Conservation (phyloP, 257 asterid genomes). For the Solanum tarijense region DNA sequence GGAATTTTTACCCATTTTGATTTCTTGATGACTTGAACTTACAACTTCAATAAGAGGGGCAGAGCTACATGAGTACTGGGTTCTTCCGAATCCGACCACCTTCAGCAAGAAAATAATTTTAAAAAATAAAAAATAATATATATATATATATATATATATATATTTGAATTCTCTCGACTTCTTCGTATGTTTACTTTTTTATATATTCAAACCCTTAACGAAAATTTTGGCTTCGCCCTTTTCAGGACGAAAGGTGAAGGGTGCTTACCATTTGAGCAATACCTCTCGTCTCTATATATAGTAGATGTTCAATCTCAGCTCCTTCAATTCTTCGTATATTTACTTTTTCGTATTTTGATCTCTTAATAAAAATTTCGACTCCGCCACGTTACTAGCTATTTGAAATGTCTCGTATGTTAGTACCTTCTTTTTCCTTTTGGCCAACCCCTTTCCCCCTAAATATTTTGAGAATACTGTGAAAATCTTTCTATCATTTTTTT, state of each 20-base stretch:
- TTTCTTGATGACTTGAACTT: no score
- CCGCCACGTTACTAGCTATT: background rate
- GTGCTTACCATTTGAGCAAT: background rate
- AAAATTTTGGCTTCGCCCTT: no score
- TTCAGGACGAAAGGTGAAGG: no score
- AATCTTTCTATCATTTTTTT: background rate
- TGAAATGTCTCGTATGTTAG: background rate
- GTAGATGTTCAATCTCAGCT: background rate
- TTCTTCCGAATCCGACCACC: no score
- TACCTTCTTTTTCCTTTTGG: background rate
- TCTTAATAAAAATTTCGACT: background rate
- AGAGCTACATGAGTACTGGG: no score
- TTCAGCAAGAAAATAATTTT: no score
- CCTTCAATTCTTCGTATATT: background rate
- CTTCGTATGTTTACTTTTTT: no score
- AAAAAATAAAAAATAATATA: no score
- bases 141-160: no score
- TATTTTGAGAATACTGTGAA: background rate
- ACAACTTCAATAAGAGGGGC: no score
- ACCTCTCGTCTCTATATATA: background rate
- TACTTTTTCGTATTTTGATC: background rate
- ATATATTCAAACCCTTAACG: no score
- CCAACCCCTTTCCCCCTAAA: background rate
- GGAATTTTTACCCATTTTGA: rapidly evolving
- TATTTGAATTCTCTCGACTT: no score